phyloP scores from a whole-genome alignment of 169 alveolate species.

The Cyclospora cayetanensis region DNA sequence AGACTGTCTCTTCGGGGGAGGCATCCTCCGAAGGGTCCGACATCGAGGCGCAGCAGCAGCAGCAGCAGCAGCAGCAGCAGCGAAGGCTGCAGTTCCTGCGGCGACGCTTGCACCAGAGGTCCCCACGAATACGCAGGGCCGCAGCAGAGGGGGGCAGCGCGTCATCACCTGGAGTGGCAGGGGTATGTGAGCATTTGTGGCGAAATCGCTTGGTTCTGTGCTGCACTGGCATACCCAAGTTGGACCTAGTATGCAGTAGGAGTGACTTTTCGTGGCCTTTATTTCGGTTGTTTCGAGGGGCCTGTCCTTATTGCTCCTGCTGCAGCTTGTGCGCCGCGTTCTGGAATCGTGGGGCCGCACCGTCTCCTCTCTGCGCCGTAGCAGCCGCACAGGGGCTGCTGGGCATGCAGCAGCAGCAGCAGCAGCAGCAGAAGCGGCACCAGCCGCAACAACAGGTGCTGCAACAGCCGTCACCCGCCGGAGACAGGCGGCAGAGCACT shows the following conservation, averaged over 20 bases:
- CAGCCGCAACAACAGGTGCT: not conserved
- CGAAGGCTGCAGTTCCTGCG: conserved; percentile 28
- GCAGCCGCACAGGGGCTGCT: conserved; percentile 19
- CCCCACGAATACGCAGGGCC: not conserved
- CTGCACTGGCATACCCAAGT: too few relatives aligned
- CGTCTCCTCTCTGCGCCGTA: conserved; percentile 31
- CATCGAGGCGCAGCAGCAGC: not conserved
- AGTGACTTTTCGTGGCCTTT: too few relatives aligned
- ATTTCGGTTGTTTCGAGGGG: too few relatives aligned
- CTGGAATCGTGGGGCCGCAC: conserved; percentile 53
- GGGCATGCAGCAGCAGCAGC: not conserved
- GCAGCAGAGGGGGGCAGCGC: conserved; percentile 1
- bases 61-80: conserved; percentile 52
- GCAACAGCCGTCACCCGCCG: not conserved
- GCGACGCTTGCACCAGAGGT: too few relatives aligned
- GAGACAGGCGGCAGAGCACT: not conserved
- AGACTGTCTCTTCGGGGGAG: conserved; percentile 23
- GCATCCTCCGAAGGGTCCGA: not conserved
- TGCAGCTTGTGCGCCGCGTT: conserved; percentile 21
- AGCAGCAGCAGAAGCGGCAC: conserved; percentile 30
- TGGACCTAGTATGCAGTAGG: too few relatives aligned
- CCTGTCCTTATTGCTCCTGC: not conserved
- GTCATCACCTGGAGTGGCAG: not conserved
- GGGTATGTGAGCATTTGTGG: too few relatives aligned
- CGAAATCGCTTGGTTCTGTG: too few relatives aligned